Conservation (phyloP, 2,329 filamentous ascomycete species). For the Zymoseptoria ardabiliae region DNA sequence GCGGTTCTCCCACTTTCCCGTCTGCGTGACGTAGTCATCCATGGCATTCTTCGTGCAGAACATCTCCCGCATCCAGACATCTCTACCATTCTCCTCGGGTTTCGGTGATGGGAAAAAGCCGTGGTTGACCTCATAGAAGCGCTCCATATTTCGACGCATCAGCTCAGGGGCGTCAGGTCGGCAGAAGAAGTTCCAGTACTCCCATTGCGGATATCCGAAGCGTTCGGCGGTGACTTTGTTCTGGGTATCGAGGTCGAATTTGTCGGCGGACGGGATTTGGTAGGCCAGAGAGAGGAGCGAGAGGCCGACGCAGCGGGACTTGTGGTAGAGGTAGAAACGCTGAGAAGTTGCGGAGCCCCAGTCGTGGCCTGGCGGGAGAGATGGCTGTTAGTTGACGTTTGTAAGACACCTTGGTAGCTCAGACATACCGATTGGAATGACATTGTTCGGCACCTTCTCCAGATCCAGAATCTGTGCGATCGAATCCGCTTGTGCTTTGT, state of each 20-base stretch:
- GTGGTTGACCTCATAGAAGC: slow-evolving; percentile 23
- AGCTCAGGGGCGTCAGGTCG: slow-evolving; percentile 16
- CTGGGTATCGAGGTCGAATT: slow-evolving; percentile 33
- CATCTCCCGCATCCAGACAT: slow-evolving; percentile 29
- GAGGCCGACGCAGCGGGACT: slow-evolving; percentile 36
- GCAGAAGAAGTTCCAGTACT: slow-evolving; percentile 44
- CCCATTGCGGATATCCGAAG: slow-evolving; percentile 34
- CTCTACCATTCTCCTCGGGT: slow-evolving; percentile 19
- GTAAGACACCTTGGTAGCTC: not conserved
- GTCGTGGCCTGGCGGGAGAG: slow-evolving; percentile 15
- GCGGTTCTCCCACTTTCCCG: slow-evolving; percentile 13
- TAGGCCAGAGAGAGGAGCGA: slow-evolving; percentile 40
- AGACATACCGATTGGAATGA: slow-evolving; percentile 14
- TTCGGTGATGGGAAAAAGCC: slow-evolving; percentile 14
- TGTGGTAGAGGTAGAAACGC: slow-evolving; percentile 39
- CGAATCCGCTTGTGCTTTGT: slow-evolving; percentile 31
- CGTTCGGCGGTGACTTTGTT: slow-evolving; percentile 28
- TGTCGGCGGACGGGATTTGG: slow-evolving; percentile 17
- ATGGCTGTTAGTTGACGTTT: slow-evolving; percentile 2
- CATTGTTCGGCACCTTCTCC: slow-evolving; percentile 24
- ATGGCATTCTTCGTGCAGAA: slow-evolving; percentile 34
- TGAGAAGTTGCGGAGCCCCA: slow-evolving; percentile 35
- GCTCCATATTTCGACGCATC: slow-evolving; percentile 18
- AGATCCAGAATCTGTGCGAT: slow-evolving; percentile 36
- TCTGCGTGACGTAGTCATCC: slow-evolving; percentile 24